phyloP scores from a whole-genome alignment of 495 filamentous ascomycete species.

The Neurospora sp. region DNA sequence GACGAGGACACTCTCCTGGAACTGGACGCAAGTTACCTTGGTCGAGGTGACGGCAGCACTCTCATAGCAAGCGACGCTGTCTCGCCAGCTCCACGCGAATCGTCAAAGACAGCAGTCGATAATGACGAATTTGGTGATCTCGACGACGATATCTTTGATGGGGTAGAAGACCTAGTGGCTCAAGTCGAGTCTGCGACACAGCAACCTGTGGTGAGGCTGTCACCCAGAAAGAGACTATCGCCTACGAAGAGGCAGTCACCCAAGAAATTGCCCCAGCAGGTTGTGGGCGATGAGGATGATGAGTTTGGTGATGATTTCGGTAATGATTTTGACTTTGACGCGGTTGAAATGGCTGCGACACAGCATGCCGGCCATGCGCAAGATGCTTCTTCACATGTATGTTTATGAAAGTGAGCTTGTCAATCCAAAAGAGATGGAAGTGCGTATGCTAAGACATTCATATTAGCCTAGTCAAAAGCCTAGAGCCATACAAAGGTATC shows the following conservation, averaged over 20 bases:
- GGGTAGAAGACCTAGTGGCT: conserved; percentile 47
- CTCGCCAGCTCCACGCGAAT: neutral
- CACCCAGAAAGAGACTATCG: neutral
- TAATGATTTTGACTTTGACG: conserved; percentile 61
- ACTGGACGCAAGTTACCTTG: conserved; percentile 36
- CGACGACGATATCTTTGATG: conserved; percentile 52
- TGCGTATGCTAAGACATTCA: conserved; percentile 34
- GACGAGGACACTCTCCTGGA: conserved; percentile 44
- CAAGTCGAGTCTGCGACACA: conserved; percentile 29
- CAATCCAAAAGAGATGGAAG: conserved; percentile 3
- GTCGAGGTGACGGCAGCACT: conserved; percentile 41
- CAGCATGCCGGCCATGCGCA: conserved; percentile 25
- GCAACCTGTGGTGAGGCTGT: neutral
- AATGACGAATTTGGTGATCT: conserved; percentile 45
- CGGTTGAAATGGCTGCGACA: conserved; percentile 48
- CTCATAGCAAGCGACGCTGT: conserved; percentile 34
- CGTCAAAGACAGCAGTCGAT: neutral
- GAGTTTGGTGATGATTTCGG: conserved; percentile 53
- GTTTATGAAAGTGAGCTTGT: conserved; percentile 24
- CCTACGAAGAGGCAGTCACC: neutral
- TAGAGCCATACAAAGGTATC: conserved; percentile 72
- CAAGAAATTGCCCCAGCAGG: neutral
- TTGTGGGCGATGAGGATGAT: neutral
- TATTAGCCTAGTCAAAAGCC: conserved; percentile 43
- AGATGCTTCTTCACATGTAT: conserved; percentile 33